These are phyloP conservation scores for Cladophialophora chaetospira DNA, from an alignment of 2,329 filamentous ascomycete species.

Conservation along the genomic window DNA sequence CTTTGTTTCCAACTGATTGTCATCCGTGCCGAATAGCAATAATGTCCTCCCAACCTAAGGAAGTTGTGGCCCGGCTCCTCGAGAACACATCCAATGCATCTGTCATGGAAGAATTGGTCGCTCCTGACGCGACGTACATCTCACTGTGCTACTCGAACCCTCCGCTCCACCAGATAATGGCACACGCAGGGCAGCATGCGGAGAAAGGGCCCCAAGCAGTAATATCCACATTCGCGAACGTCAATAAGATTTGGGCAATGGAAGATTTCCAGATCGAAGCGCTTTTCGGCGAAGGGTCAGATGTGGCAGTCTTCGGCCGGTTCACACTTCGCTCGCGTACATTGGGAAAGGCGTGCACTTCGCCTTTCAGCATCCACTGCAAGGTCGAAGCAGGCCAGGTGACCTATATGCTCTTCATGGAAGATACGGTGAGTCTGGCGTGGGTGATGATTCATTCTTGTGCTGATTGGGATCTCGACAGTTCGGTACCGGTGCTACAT, in stretches of 20 bases:
- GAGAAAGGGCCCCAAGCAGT: conserved; percentile 17
- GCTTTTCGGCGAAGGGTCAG: conserved; percentile 16
- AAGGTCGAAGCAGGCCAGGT: conserved; percentile 7
- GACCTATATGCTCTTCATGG: conserved; percentile 1
- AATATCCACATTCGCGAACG: conserved; percentile 22
- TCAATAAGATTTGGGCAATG: conserved; percentile 17
- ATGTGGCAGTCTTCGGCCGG: conserved; percentile 25
- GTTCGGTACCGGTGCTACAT: not conserved
- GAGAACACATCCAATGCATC: conserved; percentile 4
- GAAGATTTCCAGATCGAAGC: conserved; percentile 20
- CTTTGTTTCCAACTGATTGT: not conserved
- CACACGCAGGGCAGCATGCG: conserved; percentile 18
- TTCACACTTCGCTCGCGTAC: conserved; percentile 19
- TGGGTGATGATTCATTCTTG: not conserved
- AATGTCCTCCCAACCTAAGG: conserved; percentile 1
- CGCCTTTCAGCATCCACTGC: conserved; percentile 23
- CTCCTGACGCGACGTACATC: conserved; percentile 21
- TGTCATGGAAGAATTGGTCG: conserved; percentile 17
- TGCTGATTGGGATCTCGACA: not conserved
- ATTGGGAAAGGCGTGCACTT: conserved; percentile 17
- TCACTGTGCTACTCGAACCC: conserved; percentile 20
- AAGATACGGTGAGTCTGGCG: not conserved
- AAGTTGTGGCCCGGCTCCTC: conserved; percentile 5
- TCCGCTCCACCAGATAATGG: conserved; percentile 16
- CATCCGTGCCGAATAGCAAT: not conserved